A percentile compares a stretch with the other conserved stretches of the same genome.
Evolutionary conservation across 805 yeast species (phyloP).

Genomic region (Kodamaea leandrae): DNA sequence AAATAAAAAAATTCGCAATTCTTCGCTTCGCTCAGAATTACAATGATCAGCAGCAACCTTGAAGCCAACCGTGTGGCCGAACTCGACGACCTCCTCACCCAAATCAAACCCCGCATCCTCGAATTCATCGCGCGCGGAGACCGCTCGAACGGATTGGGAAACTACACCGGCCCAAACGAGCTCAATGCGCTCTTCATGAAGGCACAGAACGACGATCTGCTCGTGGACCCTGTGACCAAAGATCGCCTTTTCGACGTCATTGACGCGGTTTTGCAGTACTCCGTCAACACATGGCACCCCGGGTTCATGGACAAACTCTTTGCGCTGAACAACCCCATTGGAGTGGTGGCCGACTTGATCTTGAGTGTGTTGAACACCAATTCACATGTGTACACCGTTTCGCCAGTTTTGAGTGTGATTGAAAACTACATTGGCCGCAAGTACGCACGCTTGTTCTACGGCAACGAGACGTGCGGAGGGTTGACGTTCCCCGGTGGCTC

Average conservation of each 20-base stretch:
- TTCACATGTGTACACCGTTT: constrained; percentile 81
- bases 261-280: constrained; percentile 57
- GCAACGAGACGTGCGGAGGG: constrained; percentile 64
- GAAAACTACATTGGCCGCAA: constrained; percentile 66
- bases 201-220: constrained; percentile 12
- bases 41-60: constrained; percentile 24
- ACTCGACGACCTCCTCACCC: constrained; percentile 50
- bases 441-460: constrained; percentile 65
- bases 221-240: constrained; percentile 15
- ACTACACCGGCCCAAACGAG: constrained; percentile 45
- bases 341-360: constrained; percentile 68
- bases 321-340: constrained; percentile 84
- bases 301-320: constrained; percentile 83
- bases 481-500: constrained; percentile 85
- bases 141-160: constrained; percentile 48
- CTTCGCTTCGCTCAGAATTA: not conserved
- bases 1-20: constrained; percentile 1
- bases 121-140: constrained; percentile 52
- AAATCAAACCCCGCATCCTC: constrained; percentile 51
- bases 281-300: constrained; percentile 84
- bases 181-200: constrained; percentile 32
- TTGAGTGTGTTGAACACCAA: constrained; percentile 74
- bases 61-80: constrained; percentile 56
- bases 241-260: constrained; percentile 44
- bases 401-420: constrained; percentile 74